phyloP scores from a whole-genome alignment of 2,329 filamentous ascomycete species.

The Aspergillus sergii region DNA sequence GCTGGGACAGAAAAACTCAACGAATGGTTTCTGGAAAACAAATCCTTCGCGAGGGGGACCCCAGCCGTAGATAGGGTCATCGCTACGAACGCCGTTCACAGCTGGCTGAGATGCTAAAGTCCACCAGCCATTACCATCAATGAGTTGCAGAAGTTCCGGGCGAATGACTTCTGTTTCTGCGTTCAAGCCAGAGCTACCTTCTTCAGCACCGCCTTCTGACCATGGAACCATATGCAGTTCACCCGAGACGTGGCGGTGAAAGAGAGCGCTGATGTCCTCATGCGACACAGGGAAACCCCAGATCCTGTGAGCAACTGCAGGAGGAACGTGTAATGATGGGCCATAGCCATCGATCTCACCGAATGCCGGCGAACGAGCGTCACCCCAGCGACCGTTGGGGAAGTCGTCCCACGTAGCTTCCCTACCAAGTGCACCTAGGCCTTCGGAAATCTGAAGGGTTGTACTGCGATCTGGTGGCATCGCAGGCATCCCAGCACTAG shows the following conservation, averaged over 20 bases:
- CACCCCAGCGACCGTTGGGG: constrained; percentile 93
- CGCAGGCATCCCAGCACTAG: constrained; percentile 74
- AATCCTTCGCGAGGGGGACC: constrained; percentile 83
- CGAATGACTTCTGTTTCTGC: constrained; percentile 84
- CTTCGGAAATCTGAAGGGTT: constrained; percentile 90
- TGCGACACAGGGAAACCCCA: constrained; percentile 77
- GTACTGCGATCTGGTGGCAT: constrained; percentile 75
- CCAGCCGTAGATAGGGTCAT: constrained; percentile 85
- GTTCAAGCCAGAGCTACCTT: constrained; percentile 44
- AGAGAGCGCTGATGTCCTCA: constrained; percentile 76
- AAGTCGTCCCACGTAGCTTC: constrained; percentile 99
- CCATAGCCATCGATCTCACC: constrained; percentile 98
- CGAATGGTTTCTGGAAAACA: constrained; percentile 97
- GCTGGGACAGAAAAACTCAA: constrained; percentile 87
- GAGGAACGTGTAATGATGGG: constrained; percentile 87
- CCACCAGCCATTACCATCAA: constrained; percentile 83
- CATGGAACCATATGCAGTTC: constrained; percentile 82
- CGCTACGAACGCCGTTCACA: constrained; percentile 80
- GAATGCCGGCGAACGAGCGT: constrained; percentile 88
- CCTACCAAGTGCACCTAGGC: constrained; percentile 82
- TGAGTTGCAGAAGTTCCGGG: constrained; percentile 72
- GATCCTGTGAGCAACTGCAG: constrained; percentile 77
- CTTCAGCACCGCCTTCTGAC: constrained; percentile 76
- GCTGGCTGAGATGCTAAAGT: constrained; percentile 94
- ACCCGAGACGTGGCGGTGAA: constrained; percentile 78